Conservation (phyloP, 2,329 filamentous ascomycete genomes). For the Aspergillus aculeatus region DNA sequence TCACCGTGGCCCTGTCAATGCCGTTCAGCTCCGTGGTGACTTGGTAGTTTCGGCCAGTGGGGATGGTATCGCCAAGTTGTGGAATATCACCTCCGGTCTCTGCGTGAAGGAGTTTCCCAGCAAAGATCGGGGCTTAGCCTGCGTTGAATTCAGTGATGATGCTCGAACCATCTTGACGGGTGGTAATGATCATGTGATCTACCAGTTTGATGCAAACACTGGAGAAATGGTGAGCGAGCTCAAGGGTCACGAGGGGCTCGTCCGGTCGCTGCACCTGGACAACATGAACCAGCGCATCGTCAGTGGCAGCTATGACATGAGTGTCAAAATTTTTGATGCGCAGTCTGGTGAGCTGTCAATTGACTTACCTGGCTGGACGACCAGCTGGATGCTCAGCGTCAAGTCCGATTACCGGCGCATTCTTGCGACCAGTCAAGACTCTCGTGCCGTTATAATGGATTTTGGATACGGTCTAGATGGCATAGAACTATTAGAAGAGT, state of each 20-base stretch:
- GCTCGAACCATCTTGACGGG: constrained; percentile 90
- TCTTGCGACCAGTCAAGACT: constrained; percentile 91
- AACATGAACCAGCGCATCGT: constrained; percentile 80
- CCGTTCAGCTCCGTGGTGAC: constrained; percentile 90
- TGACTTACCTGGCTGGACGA: constrained; percentile 91
- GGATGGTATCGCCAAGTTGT: constrained; percentile 89
- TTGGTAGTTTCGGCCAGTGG: constrained; percentile 90
- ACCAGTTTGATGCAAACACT: constrained; percentile 92
- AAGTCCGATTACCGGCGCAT: constrained; percentile 95
- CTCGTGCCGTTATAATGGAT: constrained; percentile 88
- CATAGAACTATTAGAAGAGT: constrained; percentile 51
- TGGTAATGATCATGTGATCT: constrained; percentile 92
- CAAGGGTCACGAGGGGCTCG: constrained; percentile 78
- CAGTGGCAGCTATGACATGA: constrained; percentile 90
- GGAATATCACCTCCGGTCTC: constrained; percentile 87
- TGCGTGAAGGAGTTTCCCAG: constrained; percentile 87
- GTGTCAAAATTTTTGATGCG: constrained; percentile 92
- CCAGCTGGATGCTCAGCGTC: constrained; percentile 92
- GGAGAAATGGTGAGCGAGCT: constrained; percentile 80
- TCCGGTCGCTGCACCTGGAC: constrained; percentile 88
- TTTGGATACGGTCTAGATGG: constrained; percentile 67
- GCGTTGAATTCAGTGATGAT: constrained; percentile 93
- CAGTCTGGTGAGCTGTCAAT: constrained; percentile 74
- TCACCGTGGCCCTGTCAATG: constrained; percentile 90
- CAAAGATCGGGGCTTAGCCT: constrained; percentile 90